phyloP scores from a whole-genome alignment of 352 stramenopile species.

The Pythium diclinum region DNA sequence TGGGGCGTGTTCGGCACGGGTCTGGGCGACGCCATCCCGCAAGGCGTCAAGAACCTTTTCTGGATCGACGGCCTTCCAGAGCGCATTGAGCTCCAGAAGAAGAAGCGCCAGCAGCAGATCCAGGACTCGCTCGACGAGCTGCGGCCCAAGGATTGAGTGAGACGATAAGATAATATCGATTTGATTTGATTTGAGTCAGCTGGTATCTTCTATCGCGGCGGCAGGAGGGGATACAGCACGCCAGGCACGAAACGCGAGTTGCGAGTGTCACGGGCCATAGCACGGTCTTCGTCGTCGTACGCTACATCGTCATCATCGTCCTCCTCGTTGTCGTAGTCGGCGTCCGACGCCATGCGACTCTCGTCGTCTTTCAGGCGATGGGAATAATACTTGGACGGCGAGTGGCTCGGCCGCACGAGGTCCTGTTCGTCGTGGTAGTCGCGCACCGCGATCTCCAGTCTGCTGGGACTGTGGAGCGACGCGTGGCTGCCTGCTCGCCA shows the following conservation, averaged over 20 bases:
- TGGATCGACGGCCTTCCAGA: slow-evolving; percentile 61
- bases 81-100: slow-evolving; percentile 67
- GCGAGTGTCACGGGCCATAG: slow-evolving; percentile 25
- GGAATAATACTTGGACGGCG: slow-evolving; percentile 22
- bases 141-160: slow-evolving; percentile 59
- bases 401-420: not conserved
- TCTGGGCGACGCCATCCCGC: slow-evolving; percentile 66
- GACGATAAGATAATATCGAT: not conserved
- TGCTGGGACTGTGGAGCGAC: slow-evolving; percentile 31
- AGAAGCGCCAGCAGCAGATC: slow-evolving; percentile 69
- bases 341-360: slow-evolving; percentile 14
- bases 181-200: too few relatives aligned
- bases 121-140: slow-evolving; percentile 69
- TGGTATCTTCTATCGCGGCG: slow-evolving; percentile 27
- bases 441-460: slow-evolving; percentile 36
- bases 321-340: slow-evolving; percentile 14
- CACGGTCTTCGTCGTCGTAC: slow-evolving; percentile 16
- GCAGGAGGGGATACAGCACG: slow-evolving; percentile 60
- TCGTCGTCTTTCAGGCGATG: slow-evolving; percentile 38
- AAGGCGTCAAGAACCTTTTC: slow-evolving; percentile 63
- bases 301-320: not conserved
- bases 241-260: slow-evolving; percentile 47
- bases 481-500: not conserved
- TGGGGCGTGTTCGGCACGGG: slow-evolving; percentile 86
- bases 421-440: slow-evolving; percentile 33